Evolutionary conservation across 2,329 filamentous ascomycete species (phyloP).

Genomic region (Beauveria bassiana): DNA sequence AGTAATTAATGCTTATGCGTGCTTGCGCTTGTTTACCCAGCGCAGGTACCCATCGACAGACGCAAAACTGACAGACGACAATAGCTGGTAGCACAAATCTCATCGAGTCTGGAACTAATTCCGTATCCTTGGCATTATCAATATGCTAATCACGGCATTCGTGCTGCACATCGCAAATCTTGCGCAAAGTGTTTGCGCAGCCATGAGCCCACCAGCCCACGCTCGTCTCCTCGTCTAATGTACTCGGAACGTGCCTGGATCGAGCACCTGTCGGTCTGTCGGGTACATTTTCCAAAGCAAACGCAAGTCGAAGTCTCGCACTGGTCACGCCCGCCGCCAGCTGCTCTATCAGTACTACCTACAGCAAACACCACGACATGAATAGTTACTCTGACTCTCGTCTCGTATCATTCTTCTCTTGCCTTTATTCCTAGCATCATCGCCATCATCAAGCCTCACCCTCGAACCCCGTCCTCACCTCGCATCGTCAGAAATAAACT

Average conservation of each 20-base stretch:
- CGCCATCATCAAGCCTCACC: not conserved
- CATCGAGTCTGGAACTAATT: not conserved
- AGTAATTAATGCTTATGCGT: not conserved
- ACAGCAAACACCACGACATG: not conserved
- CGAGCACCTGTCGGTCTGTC: conserved; percentile 1
- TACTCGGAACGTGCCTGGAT: not conserved
- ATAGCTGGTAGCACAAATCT: too few relatives aligned
- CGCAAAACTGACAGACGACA: not conserved
- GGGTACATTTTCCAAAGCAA: conserved; percentile 1
- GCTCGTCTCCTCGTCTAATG: not conserved
- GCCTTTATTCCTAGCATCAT: not conserved
- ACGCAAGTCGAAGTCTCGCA: not conserved
- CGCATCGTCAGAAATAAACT: not conserved
- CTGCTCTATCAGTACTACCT: not conserved
- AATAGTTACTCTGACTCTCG: too few relatives aligned
- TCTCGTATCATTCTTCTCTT: not conserved
- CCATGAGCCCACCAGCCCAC: not conserved
- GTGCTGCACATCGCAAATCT: not conserved
- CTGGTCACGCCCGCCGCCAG: not conserved
- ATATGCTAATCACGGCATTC: not conserved
- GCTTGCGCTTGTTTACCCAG: not conserved
- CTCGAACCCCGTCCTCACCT: not conserved
- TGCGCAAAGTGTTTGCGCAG: not conserved
- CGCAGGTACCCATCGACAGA: not conserved
- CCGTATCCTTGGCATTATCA: not conserved